Base-by-base conservation (phyloP, 1,284 basidiomycete species). In the Fistulinella staudtii region DNA sequence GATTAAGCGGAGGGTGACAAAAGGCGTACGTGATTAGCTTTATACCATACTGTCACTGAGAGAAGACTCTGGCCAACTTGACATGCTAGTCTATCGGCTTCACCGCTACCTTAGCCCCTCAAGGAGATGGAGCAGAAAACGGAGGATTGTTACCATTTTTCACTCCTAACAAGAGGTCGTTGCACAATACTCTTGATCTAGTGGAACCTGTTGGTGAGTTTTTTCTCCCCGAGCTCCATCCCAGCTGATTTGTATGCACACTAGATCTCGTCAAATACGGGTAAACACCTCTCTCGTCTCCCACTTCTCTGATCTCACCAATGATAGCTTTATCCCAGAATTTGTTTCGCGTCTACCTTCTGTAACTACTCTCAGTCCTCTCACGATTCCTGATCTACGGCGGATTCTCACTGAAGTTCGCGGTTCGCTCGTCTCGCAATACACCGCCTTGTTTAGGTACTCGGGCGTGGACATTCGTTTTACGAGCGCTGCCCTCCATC, bases 281-380 rank as follows among this genome's bases (percentile, higher is more conserved):
- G 82, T 85, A 68, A 46, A 56, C 6, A 21, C 22, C 39, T 40
- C 14, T 39, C 13, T 28, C 3, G 10, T 43, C 40, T 41, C 30
- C 30, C 24, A 15, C 41, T 18, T 51, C 49, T 20, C 43, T 41
- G 7, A n/a, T 24, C 49, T 52, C 31, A 46, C 30, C 27, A 35
- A 23, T 23, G 23, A 18, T 35, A 87, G 85, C 1, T 86, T 96
- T 52, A 97, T 98, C 46, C 94, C 94, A 8, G 94, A 96, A 67
- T 96, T 97, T 60, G 77, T 95, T 31, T 93, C 90, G 18, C 86
- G 94, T 24, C 68, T 96, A 15, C 94, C 94, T 4, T 87, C 91
- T 25, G 75, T 93, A 30, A 91, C 93, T 1, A 82, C 90, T 0
- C 76, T 98, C 9, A 70, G 85, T 13, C 83, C 89, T 4, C 74